Percentiles rank a stretch among this genome's conserved stretches.
Evolutionary conservation across 176 grass and related monocot species (phyloP).

Genomic region (Cenchrus purpureus): DNA sequence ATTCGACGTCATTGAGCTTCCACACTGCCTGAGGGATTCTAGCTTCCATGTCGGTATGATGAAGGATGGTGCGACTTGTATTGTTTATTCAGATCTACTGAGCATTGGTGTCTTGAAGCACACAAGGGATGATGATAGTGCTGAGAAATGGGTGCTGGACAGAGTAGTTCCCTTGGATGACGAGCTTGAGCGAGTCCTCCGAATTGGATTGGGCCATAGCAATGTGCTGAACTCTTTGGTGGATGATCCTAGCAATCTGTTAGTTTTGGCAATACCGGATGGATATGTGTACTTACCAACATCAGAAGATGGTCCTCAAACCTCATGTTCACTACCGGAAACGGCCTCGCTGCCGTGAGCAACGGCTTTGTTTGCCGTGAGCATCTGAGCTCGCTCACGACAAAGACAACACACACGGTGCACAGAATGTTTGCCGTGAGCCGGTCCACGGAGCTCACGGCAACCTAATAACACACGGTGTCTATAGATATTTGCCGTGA

Average conservation of each 20-base stretch:
- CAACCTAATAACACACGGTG: too few relatives aligned
- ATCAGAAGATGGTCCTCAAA: neutral
- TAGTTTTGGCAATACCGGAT: neutral
- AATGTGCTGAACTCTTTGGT: neutral
- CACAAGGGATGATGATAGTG: neutral
- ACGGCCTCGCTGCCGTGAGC: too few relatives aligned
- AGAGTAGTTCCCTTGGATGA: neutral
- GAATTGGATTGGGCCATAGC: neutral
- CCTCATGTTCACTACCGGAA: neutral
- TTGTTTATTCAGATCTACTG: neutral
- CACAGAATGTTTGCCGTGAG: too few relatives aligned
- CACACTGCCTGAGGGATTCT: neutral
- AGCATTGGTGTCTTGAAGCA: neutral
- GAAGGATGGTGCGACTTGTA: neutral
- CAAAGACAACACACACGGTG: too few relatives aligned
- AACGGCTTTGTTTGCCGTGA: too few relatives aligned
- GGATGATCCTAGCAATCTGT: neutral
- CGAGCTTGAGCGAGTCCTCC: neutral
- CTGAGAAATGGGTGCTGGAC: neutral
- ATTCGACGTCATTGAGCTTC: neutral
- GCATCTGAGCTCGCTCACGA: too few relatives aligned
- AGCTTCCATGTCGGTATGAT: neutral
- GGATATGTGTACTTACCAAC: neutral
- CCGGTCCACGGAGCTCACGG: too few relatives aligned
- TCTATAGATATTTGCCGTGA: too few relatives aligned